phyloP scores from a whole-genome alignment of 441 rosid species.

The Pelargonium australe region DNA sequence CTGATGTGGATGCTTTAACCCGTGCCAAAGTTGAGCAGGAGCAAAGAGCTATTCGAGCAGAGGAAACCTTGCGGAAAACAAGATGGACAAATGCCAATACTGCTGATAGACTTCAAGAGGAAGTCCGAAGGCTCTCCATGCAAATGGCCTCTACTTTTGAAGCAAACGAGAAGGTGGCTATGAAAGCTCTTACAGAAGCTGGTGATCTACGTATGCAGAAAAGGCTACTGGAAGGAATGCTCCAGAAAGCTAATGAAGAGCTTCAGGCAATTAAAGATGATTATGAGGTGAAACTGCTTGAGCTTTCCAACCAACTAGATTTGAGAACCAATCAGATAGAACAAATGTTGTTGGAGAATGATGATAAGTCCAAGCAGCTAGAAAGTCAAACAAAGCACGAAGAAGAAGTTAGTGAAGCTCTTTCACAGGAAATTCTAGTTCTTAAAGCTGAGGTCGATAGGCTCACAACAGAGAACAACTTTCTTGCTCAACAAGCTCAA shows the following conservation, averaged over 20 bases:
- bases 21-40: constrained; percentile 67
- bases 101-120: constrained; percentile 72
- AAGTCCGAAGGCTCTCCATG: constrained; percentile 58
- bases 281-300: constrained; percentile 42
- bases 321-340: constrained; percentile 38
- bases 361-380: constrained; percentile 46
- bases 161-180: constrained; percentile 66
- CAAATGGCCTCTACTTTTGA: constrained; percentile 65
- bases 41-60: constrained; percentile 71
- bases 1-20: constrained; percentile 51
- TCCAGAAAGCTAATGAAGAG: constrained; percentile 44
- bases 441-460: constrained; percentile 48
- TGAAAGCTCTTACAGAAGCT: constrained; percentile 63
- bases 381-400: constrained; percentile 44
- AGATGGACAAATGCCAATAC: constrained; percentile 58
- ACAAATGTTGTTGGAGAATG: constrained; percentile 37
- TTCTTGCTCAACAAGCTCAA: constrained; percentile 37
- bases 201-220: constrained; percentile 49
- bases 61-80: constrained; percentile 59
- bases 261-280: constrained; percentile 35
- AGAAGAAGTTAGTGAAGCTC: constrained; percentile 37
- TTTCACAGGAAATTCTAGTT: constrained; percentile 33
- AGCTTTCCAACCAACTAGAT: constrained; percentile 39
- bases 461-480: constrained; percentile 33
- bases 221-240: constrained; percentile 48